phyloP scores from a whole-genome alignment of 2,329 filamentous ascomycete species.

The Aspergillus fumigatus region DNA sequence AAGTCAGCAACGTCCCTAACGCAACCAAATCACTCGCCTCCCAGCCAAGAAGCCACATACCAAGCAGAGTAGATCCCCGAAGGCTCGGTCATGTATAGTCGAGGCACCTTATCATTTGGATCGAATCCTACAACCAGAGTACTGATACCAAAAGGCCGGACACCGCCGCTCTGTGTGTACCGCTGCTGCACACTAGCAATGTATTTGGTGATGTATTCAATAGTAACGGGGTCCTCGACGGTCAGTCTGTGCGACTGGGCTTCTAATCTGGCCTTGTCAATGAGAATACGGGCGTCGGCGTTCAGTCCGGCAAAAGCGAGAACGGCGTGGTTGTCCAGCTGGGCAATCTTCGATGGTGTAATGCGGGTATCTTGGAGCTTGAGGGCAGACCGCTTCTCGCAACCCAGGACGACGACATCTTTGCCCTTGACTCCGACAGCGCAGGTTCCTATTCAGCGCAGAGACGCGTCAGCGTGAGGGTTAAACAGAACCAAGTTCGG shows the following conservation, averaged over 20 bases:
- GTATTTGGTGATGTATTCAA: constrained; percentile 99
- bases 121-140: constrained; percentile 98
- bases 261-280: constrained; percentile 96
- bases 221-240: constrained; percentile 93
- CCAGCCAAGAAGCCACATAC: constrained; percentile 50
- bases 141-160: constrained; percentile 97
- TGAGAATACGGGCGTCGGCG: constrained; percentile 93
- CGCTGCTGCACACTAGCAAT: constrained; percentile 96
- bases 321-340: constrained; percentile 92
- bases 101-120: constrained; percentile 79
- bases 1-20: constrained; percentile 12
- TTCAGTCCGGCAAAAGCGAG: constrained; percentile 97
- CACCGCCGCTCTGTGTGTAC: constrained; percentile 98
- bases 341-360: constrained; percentile 96
- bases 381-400: constrained; percentile 98
- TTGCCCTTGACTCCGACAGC: constrained; percentile 94
- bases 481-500: constrained; percentile 16
- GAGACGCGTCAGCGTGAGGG: constrained; percentile 11
- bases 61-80: constrained; percentile 98
- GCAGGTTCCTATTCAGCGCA: constrained; percentile 68
- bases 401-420: constrained; percentile 92
- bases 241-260: constrained; percentile 96
- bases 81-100: constrained; percentile 98
- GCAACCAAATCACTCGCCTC: not conserved
- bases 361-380: constrained; percentile 99